These are phyloP conservation scores for Smallanthus sonchifolius DNA, from an alignment of 129 eudicot genomes.

Conservation along the genomic window DNA sequence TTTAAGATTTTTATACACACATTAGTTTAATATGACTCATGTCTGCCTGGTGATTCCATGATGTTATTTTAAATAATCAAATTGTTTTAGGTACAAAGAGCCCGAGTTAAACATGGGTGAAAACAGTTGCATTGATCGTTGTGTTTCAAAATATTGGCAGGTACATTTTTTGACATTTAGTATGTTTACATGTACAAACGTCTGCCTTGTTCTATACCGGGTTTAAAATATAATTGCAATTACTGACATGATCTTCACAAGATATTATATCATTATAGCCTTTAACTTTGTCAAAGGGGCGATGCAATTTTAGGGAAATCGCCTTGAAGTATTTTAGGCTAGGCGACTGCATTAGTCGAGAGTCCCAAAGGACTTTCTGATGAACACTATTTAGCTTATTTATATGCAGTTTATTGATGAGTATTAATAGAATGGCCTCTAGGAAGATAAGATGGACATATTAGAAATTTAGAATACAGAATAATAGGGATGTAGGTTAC, in stretches of 20 bases:
- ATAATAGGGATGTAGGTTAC: background rate
- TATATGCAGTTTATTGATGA: background rate
- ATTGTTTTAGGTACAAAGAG: slow-evolving; percentile 54
- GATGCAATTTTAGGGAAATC: too few species aligned
- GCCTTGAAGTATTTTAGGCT: too few species aligned
- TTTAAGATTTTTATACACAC: background rate
- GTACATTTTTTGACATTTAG: slow-evolving; percentile 18
- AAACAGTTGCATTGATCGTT: slow-evolving; percentile 66
- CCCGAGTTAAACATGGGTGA: slow-evolving; percentile 73
- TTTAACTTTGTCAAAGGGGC: background rate
- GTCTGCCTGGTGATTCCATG: background rate
- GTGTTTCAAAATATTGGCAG: slow-evolving; percentile 81
- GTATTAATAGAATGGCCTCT: background rate
- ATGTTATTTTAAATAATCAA: background rate
- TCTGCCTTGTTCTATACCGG: background rate
- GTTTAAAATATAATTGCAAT: background rate
- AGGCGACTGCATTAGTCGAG: too few species aligned
- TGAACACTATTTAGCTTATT: background rate
- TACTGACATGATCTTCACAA: background rate
- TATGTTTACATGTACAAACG: background rate
- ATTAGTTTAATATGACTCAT: background rate
- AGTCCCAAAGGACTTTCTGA: too few species aligned
- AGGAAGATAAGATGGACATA: background rate
- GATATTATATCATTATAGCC: background rate
- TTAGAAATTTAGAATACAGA: background rate